Evolutionary conservation across 225 moss, liverwort and hornwort species (phyloP).

Genomic region (Physcomitrium patens): DNA sequence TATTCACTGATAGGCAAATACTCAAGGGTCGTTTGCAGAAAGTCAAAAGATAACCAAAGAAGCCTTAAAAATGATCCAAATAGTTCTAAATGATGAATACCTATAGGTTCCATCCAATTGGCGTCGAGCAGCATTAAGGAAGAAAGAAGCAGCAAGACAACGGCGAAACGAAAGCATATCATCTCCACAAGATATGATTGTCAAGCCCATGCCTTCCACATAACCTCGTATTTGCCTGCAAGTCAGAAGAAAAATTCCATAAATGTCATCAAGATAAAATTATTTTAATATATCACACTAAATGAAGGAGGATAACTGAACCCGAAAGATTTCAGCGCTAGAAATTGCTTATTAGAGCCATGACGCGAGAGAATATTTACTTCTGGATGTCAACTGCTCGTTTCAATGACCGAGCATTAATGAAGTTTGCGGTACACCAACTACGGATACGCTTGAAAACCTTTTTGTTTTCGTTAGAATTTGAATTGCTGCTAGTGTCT

Average conservation of each 20-base stretch:
- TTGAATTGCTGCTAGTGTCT: slow-evolving; percentile 39
- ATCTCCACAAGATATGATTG: slow-evolving; percentile 77
- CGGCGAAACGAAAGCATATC: slow-evolving; percentile 74
- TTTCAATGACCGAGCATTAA: slow-evolving; percentile 81
- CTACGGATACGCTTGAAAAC: slow-evolving; percentile 69
- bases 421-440: slow-evolving; percentile 85
- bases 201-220: slow-evolving; percentile 77
- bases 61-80: neutral
- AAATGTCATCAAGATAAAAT: neutral
- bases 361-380: slow-evolving; percentile 32
- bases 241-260: slow-evolving; percentile 19
- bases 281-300: slow-evolving; percentile 10
- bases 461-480: slow-evolving; percentile 49
- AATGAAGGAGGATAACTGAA: neutral
- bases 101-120: slow-evolving; percentile 94
- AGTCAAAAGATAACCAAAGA: neutral
- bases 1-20: neutral
- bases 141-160: slow-evolving; percentile 90
- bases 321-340: no score
- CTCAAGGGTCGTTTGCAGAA: neutral
- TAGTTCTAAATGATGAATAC: slow-evolving; percentile 34
- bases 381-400: slow-evolving; percentile 90
- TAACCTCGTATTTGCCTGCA: slow-evolving; percentile 88
- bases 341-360: neutral
- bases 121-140: slow-evolving; percentile 83